Conservation (phyloP, 495 filamentous ascomycete genomes). For the Aspergillus olivimuriae region DNA sequence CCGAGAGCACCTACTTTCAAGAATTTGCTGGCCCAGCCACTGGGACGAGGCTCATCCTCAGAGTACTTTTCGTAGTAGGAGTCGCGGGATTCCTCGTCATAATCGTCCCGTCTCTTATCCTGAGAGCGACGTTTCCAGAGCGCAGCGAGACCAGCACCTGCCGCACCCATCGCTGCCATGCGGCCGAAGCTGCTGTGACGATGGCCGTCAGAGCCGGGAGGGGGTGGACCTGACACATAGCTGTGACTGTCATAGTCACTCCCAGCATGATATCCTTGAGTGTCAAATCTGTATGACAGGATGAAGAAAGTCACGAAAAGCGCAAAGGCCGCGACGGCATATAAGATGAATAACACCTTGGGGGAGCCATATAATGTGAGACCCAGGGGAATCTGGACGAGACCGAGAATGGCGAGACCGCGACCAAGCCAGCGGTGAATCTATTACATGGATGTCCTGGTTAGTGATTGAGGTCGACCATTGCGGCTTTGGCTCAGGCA, state of each 20-base stretch:
- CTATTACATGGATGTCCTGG: constrained; percentile 19
- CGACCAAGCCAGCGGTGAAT: constrained; percentile 85
- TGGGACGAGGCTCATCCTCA: constrained; percentile 36
- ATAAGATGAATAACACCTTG: constrained; percentile 76
- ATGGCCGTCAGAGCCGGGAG: constrained; percentile 23
- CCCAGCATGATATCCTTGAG: constrained; percentile 37
- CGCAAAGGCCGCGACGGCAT: constrained; percentile 62
- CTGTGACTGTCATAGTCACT: constrained; percentile 49
- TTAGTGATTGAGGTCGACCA: not conserved
- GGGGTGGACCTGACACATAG: constrained; percentile 40
- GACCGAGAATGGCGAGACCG: constrained; percentile 65
- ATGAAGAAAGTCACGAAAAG: constrained; percentile 67
- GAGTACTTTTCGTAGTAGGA: constrained; percentile 59
- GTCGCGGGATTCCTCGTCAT: constrained; percentile 37
- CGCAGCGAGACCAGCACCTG: constrained; percentile 56
- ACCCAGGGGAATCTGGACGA: constrained; percentile 83
- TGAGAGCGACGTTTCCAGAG: constrained; percentile 44
- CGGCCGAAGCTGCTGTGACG: constrained; percentile 29
- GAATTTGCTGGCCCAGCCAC: constrained; percentile 59
- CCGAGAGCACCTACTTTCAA: constrained; percentile 60
- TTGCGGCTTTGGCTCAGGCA: constrained; percentile 3
- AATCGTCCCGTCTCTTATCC: constrained; percentile 26
- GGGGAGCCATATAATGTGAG: constrained; percentile 92
- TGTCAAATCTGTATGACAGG: constrained; percentile 58
- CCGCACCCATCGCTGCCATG: constrained; percentile 45